phyloP scores from a whole-genome alignment of 148 eudicot genomes.

The Chenopodium album region DNA sequence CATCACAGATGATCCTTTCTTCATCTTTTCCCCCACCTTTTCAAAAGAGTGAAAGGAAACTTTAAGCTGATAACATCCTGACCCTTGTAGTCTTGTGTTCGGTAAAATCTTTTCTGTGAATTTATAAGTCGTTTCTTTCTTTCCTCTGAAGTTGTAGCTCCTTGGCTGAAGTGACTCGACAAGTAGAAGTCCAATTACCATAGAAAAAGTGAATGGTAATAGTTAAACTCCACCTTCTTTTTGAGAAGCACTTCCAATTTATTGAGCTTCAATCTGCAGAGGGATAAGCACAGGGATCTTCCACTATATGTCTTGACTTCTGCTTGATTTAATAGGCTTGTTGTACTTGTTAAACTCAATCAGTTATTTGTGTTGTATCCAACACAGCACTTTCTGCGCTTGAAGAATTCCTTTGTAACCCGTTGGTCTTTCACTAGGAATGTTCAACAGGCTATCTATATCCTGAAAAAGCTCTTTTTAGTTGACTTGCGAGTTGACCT shows the following conservation, averaged over 20 bases:
- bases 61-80: not conserved
- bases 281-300: not conserved
- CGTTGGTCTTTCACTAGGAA: not conserved
- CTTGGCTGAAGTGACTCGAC: not conserved
- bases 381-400: not conserved
- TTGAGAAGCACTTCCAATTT: not conserved
- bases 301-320: conserved; percentile 15
- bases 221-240: not conserved
- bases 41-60: not conserved
- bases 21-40: not conserved
- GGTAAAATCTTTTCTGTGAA: not conserved
- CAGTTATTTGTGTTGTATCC: conserved; percentile 1
- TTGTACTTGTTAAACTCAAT: not conserved
- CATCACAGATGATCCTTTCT: not conserved
- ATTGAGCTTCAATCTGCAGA: not conserved
- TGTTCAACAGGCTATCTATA: not conserved
- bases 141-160: not conserved
- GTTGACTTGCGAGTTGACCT: not conserved
- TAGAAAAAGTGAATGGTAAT: not conserved
- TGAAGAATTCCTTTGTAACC: not conserved
- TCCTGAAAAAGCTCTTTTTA: not conserved
- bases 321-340: not conserved
- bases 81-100: not conserved
- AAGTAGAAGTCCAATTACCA: not conserved
- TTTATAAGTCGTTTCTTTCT: not conserved